A percentile compares a stretch with the other conserved stretches of the same genome.
Evolutionary conservation across 345 rosid genomes (phyloP).

Genomic region (Euphorbia peplus): DNA sequence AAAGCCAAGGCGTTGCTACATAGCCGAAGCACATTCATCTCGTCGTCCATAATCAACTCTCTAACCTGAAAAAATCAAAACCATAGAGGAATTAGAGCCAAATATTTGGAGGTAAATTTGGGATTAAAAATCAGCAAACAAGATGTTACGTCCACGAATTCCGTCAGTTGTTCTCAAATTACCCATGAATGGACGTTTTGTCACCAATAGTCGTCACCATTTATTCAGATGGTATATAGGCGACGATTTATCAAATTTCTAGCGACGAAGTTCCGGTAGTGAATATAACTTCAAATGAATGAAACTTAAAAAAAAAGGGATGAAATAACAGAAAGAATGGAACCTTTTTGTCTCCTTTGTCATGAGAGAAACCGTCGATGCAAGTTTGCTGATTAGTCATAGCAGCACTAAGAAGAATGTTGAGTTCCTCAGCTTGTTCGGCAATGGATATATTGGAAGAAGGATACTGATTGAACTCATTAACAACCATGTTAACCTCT

Average conservation of each 20-base stretch:
- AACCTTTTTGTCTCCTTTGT: conserved; percentile 13
- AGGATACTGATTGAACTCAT: background rate
- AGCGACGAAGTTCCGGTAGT: too few species aligned
- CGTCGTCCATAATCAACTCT: background rate
- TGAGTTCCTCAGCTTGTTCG: conserved; percentile 21
- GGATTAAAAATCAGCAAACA: too few species aligned
- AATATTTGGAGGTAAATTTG: too few species aligned
- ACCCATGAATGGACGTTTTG: too few species aligned
- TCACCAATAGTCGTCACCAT: too few species aligned
- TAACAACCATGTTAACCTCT: conserved; percentile 7
- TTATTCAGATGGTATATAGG: too few species aligned
- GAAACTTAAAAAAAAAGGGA: too few species aligned
- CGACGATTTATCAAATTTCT: too few species aligned
- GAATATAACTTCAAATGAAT: too few species aligned
- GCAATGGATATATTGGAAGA: conserved; percentile 24
- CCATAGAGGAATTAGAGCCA: too few species aligned
- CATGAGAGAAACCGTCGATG: conserved; percentile 24
- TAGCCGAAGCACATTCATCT: conserved; percentile 23
- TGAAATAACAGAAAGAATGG: background rate
- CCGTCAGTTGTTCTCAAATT: too few species aligned
- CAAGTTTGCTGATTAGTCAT: conserved; percentile 26
- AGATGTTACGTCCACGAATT: too few species aligned
- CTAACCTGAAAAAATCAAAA: conserved; percentile 8
- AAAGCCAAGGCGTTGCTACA: conserved; percentile 35
- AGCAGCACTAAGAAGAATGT: conserved; percentile 22